Evolutionary conservation across 768 basidiomycete species (phyloP).

Genomic region (Rhizopogon salebrosus): DNA sequence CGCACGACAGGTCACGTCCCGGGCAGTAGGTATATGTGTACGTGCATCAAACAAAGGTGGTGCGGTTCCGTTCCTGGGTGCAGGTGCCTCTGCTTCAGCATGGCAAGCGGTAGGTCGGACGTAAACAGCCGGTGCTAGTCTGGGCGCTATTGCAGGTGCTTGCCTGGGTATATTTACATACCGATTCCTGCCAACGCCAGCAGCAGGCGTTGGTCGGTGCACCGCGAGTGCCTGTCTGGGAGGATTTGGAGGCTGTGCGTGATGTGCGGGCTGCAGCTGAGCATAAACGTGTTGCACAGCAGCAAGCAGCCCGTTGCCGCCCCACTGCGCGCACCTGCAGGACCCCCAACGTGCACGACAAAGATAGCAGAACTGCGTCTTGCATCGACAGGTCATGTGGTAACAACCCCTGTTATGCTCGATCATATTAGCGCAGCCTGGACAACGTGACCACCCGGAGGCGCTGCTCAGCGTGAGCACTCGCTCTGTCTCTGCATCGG

Average conservation of each 20-base stretch:
- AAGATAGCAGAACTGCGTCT: slow-evolving; percentile 39
- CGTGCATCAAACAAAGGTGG: too few relatives aligned
- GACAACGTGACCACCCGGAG: slow-evolving; percentile 34
- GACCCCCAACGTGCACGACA: slow-evolving; percentile 57
- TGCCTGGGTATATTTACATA: neutral
- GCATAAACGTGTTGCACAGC: slow-evolving; percentile 43
- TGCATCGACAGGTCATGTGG: slow-evolving; percentile 37
- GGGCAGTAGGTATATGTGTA: neutral
- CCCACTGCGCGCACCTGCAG: slow-evolving; percentile 64
- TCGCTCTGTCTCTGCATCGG: slow-evolving; percentile 18
- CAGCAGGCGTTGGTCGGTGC: slow-evolving; percentile 1
- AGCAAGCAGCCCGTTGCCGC: slow-evolving; percentile 37
- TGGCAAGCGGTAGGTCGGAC: neutral
- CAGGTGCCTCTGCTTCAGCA: neutral
- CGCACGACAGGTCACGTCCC: neutral
- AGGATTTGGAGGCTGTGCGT: slow-evolving; percentile 26
- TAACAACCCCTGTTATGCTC: slow-evolving; percentile 33
- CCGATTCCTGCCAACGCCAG: neutral
- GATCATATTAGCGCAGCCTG: slow-evolving; percentile 33
- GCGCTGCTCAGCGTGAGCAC: slow-evolving; percentile 21
- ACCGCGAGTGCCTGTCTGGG: slow-evolving; percentile 2
- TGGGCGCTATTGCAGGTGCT: neutral
- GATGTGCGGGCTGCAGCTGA: slow-evolving; percentile 29
- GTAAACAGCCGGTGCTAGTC: neutral
- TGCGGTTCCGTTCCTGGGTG: too few relatives aligned